phyloP scores from a whole-genome alignment of 2,329 filamentous ascomycete genomes.

The Blastomyces silverae region DNA sequence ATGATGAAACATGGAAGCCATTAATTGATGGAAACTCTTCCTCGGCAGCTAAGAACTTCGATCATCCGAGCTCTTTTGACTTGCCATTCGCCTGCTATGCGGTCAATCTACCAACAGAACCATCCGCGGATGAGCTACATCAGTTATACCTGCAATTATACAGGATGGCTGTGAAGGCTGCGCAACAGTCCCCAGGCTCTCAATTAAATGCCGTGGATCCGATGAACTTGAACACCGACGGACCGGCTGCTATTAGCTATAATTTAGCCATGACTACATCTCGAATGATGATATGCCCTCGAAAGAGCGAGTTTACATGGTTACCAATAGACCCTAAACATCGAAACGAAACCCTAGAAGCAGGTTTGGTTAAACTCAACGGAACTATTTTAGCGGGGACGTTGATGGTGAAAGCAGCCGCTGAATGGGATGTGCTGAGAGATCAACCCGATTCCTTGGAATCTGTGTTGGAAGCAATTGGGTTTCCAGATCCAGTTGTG shows the following conservation, averaged over 20 bases:
- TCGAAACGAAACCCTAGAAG: conserved; percentile 28
- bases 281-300: conserved; percentile 50
- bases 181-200: conserved; percentile 4
- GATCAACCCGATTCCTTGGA: conserved; percentile 39
- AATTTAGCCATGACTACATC: conserved; percentile 52
- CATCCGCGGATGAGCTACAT: conserved; percentile 35
- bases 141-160: conserved; percentile 40
- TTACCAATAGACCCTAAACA: conserved; percentile 36
- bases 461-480: conserved; percentile 39
- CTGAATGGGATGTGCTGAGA: conserved; percentile 48
- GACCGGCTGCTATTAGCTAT: conserved; percentile 47
- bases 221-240: conserved; percentile 23
- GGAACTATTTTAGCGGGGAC: conserved; percentile 53
- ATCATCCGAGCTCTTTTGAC: conserved; percentile 26
- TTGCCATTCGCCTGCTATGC: conserved; percentile 50
- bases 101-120: conserved; percentile 36
- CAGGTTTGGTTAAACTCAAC: conserved; percentile 46
- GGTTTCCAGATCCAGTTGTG: conserved; percentile 26
- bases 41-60: conserved; percentile 18
- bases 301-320: conserved; percentile 41
- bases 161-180: conserved; percentile 23
- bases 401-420: conserved; percentile 52
- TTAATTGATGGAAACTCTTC: conserved; percentile 41
- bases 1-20: conserved; percentile 39
- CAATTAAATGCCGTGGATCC: conserved; percentile 17